phyloP scores from a whole-genome alignment of 805 yeast species.

The Yarrowia hollandica region DNA sequence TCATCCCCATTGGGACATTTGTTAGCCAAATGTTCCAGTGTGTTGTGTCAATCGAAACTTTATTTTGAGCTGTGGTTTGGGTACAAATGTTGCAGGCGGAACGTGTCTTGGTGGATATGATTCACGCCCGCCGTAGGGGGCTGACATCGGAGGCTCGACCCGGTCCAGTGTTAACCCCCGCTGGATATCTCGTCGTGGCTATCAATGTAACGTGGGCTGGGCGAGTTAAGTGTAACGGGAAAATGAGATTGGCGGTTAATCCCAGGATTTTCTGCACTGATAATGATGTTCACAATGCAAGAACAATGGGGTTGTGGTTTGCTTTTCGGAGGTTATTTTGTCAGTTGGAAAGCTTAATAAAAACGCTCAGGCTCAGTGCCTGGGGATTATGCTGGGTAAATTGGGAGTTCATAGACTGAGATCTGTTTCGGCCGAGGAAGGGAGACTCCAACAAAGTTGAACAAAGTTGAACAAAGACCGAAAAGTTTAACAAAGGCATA shows the following conservation, averaged over 20 bases:
- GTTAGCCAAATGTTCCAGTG: no score
- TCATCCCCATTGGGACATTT: no score
- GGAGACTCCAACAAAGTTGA: background rate
- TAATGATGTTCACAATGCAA: background rate
- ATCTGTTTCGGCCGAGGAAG: background rate
- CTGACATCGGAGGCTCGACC: no score
- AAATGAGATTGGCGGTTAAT: background rate
- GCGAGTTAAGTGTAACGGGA: slow-evolving; percentile 12
- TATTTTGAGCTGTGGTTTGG: background rate
- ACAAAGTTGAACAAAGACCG: background rate
- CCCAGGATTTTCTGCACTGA: background rate
- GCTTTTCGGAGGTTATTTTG: background rate
- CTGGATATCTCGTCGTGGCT: background rate
- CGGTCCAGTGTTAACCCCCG: no score
- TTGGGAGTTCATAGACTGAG: background rate
- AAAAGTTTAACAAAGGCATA: background rate
- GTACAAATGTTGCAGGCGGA: slow-evolving; percentile 12
- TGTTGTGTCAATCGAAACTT: no score
- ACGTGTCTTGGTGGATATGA: no score
- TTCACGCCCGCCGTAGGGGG: no score
- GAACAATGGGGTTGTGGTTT: slow-evolving; percentile 15
- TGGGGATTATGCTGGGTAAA: background rate
- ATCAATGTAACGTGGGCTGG: slow-evolving; percentile 26
- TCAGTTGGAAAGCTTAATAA: background rate
- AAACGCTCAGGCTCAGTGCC: background rate